Evolutionary conservation across 2,329 filamentous ascomycete genomes (phyloP).

Genomic region (Metarhizium album): DNA sequence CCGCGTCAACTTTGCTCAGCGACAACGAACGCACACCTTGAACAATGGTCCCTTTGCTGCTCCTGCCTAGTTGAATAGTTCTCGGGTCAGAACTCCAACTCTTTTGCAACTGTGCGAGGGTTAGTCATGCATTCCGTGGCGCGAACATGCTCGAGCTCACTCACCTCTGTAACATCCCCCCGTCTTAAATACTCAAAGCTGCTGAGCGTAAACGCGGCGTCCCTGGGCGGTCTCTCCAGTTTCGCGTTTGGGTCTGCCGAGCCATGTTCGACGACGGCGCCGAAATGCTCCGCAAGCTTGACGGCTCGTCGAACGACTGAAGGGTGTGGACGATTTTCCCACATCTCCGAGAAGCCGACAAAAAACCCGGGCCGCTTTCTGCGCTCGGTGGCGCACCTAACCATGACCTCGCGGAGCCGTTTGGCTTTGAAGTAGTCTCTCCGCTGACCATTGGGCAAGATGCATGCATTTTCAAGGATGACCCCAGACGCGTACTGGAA

Average conservation of each 20-base stretch:
- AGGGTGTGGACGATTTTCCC: conserved; percentile 21
- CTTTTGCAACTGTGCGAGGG: conserved; percentile 14
- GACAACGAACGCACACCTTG: background rate
- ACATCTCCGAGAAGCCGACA: conserved; percentile 25
- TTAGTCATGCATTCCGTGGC: background rate
- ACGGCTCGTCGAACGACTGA: conserved; percentile 23
- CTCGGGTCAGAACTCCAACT: conserved; percentile 17
- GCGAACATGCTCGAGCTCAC: background rate
- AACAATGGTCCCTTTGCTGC: background rate
- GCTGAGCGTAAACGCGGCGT: conserved; percentile 15
- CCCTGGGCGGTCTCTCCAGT: background rate
- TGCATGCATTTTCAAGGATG: conserved; percentile 31
- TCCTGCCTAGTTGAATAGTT: background rate
- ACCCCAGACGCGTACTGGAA: conserved; percentile 24
- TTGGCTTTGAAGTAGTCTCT: conserved; percentile 32
- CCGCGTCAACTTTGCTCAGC: background rate
- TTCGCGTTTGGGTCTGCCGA: conserved; percentile 1
- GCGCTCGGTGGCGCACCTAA: conserved; percentile 18
- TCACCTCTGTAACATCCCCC: conserved; percentile 17
- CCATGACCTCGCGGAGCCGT: conserved; percentile 21
- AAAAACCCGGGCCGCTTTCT: conserved; percentile 23
- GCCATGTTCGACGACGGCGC: conserved; percentile 22
- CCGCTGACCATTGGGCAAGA: conserved; percentile 27
- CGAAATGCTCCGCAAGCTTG: conserved; percentile 26
- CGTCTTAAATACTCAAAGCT: conserved; percentile 26